phyloP scores from a whole-genome alignment of 108 stramenopile species.

The Skeletonema potamos region DNA sequence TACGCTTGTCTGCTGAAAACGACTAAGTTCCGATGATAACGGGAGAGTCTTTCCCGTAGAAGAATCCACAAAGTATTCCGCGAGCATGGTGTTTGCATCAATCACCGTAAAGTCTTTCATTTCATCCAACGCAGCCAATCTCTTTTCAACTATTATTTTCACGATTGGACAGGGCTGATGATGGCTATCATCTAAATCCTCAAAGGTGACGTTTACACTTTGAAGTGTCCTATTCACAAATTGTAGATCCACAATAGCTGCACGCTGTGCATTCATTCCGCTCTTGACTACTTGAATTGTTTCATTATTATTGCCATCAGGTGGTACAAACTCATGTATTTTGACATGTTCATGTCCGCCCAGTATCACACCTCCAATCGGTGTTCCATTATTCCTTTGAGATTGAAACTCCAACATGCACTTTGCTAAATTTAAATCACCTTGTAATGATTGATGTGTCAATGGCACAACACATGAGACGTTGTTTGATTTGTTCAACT shows the following conservation, averaged over 20 bases:
- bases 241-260: conserved; percentile 64
- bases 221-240: conserved; percentile 41
- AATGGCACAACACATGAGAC: conserved; percentile 59
- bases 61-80: conserved; percentile 23
- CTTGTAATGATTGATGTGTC: conserved; percentile 61
- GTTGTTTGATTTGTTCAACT: conserved; percentile 11
- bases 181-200: conserved; percentile 42
- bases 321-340: conserved; percentile 51
- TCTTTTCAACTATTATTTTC: conserved; percentile 53
- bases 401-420: conserved; percentile 29
- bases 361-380: conserved; percentile 51
- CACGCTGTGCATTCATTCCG: conserved; percentile 61
- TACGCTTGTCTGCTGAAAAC: conserved; percentile 72
- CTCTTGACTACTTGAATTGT: conserved; percentile 63
- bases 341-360: conserved; percentile 85
- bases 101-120: conserved; percentile 65
- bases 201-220: conserved; percentile 30
- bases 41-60: conserved; percentile 21
- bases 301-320: not conserved
- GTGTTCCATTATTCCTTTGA: not conserved
- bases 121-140: conserved; percentile 46
- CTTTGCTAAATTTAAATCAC: conserved; percentile 58
- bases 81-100: conserved; percentile 37
- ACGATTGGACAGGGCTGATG: conserved; percentile 48
- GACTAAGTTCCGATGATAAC: conserved; percentile 57